Percentiles rank a stretch among this genome's conserved stretches.
These are phyloP conservation scores for Umbelopsis sp. DNA, from an alignment of 192 early-diverging fungal genomes.

Conservation along the genomic window DNA sequence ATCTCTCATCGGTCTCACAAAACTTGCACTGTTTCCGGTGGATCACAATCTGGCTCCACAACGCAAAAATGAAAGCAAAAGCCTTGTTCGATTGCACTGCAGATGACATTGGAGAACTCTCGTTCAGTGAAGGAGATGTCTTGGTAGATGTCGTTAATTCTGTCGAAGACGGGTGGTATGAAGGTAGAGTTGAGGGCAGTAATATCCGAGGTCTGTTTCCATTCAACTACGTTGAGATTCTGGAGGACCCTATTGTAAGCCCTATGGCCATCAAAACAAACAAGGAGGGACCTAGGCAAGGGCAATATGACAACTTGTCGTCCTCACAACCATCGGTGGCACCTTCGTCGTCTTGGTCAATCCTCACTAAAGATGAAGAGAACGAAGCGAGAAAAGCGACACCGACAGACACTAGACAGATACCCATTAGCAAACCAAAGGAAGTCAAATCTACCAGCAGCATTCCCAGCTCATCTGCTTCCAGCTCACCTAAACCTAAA, in stretches of 20 bases:
- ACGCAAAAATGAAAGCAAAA: constrained; percentile 40
- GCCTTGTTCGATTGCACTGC: constrained; percentile 63
- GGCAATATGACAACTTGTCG: background rate
- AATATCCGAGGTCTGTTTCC: constrained; percentile 58
- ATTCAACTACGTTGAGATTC: constrained; percentile 58
- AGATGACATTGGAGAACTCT: constrained; percentile 59
- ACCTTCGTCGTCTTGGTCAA: constrained; percentile 13
- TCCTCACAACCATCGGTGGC: constrained; percentile 4
- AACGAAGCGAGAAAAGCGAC: constrained; percentile 1
- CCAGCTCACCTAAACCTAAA: background rate
- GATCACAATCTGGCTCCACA: no score
- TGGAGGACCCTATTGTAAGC: constrained; percentile 15
- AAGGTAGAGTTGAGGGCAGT: constrained; percentile 51
- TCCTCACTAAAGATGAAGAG: constrained; percentile 5
- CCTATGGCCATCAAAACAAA: background rate
- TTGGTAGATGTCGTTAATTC: constrained; percentile 53
- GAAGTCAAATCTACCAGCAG: no score
- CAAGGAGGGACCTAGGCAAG: background rate
- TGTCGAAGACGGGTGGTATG: constrained; percentile 60
- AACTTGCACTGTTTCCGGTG: no score
- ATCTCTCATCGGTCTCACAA: no score
- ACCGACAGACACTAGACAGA: no score
- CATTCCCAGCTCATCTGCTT: background rate
- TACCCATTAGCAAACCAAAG: no score
- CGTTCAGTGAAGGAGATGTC: constrained; percentile 56